These are phyloP conservation scores for Talaromyces sp. DNA, from an alignment of 2,329 filamentous ascomycete species.

Conservation along the genomic window DNA sequence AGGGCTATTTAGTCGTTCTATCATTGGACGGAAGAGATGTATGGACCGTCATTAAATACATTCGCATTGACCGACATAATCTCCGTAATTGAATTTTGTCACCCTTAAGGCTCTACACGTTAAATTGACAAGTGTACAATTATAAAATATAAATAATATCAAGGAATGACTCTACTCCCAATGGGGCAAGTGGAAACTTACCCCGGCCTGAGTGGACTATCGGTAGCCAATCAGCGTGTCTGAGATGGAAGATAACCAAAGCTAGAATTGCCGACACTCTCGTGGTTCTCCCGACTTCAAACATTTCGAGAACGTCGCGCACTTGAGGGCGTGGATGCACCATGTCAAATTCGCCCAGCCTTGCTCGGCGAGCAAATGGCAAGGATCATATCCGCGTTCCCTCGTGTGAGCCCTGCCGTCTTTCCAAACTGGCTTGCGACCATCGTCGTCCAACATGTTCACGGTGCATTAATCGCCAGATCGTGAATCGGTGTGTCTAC, in stretches of 20 bases:
- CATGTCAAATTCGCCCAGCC: not conserved
- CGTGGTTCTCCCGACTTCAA: not conserved
- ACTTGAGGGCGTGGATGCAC: not conserved
- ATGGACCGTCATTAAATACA: not conserved
- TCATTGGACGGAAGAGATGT: not conserved
- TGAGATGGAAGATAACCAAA: not conserved
- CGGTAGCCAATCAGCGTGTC: not conserved
- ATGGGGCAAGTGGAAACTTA: not conserved
- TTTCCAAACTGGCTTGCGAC: slow-evolving; percentile 9
- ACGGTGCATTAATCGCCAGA: slow-evolving; percentile 8
- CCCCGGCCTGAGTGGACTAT: not conserved
- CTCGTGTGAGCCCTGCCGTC: slow-evolving; percentile 9
- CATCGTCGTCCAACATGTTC: slow-evolving; percentile 7
- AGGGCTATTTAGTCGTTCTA: not conserved
- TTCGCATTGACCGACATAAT: not conserved
- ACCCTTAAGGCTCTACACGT: not conserved
- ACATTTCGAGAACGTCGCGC: not conserved
- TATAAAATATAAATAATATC: not conserved
- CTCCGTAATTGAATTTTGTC: not conserved
- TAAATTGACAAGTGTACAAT: not conserved
- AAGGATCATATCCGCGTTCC: slow-evolving; percentile 6
- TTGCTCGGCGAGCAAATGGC: slow-evolving; percentile 1
- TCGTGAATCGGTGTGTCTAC: slow-evolving; percentile 6
- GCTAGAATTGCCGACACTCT: not conserved
- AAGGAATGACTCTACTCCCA: not conserved